Conservation (phyloP, 2,329 filamentous ascomycete genomes). For the Amylocarpus encephaloides region DNA sequence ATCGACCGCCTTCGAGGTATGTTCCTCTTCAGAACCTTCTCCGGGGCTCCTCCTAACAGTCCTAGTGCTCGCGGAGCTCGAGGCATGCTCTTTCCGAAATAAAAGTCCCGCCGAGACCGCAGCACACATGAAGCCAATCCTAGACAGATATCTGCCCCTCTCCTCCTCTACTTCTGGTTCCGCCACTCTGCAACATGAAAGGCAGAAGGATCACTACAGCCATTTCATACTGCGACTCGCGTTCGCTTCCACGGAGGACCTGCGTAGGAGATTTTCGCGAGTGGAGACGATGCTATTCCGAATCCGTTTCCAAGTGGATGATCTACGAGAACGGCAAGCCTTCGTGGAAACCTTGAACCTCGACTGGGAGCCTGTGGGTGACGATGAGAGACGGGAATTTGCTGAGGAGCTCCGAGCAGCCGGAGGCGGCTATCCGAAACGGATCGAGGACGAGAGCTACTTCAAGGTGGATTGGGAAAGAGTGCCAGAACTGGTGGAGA, state of each 20-base stretch:
- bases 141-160: constrained; percentile 82
- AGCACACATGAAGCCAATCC: constrained; percentile 74
- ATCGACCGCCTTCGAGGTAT: constrained; percentile 81
- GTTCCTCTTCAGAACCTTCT: constrained; percentile 16
- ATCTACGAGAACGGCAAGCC: constrained; percentile 60
- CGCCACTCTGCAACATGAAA: constrained; percentile 58
- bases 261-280: constrained; percentile 77
- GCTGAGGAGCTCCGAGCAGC: constrained; percentile 31
- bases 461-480: constrained; percentile 96
- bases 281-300: constrained; percentile 88
- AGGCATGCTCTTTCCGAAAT: constrained; percentile 94
- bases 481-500: constrained; percentile 84
- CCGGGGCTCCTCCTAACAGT: constrained; percentile 28
- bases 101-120: constrained; percentile 75
- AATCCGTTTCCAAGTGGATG: constrained; percentile 72
- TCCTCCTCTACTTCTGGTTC: constrained; percentile 63
- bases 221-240: constrained; percentile 95
- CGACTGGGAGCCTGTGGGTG: constrained; percentile 75
- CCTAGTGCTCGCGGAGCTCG: constrained; percentile 75
- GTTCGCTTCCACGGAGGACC: constrained; percentile 85
- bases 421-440: constrained; percentile 32
- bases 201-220: constrained; percentile 93
- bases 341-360: constrained; percentile 76
- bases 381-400: constrained; percentile 61
- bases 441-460: constrained; percentile 74